These are phyloP conservation scores for Cladorrhinum sp. DNA, from an alignment of 2,329 filamentous ascomycete genomes.

Conservation along the genomic window DNA sequence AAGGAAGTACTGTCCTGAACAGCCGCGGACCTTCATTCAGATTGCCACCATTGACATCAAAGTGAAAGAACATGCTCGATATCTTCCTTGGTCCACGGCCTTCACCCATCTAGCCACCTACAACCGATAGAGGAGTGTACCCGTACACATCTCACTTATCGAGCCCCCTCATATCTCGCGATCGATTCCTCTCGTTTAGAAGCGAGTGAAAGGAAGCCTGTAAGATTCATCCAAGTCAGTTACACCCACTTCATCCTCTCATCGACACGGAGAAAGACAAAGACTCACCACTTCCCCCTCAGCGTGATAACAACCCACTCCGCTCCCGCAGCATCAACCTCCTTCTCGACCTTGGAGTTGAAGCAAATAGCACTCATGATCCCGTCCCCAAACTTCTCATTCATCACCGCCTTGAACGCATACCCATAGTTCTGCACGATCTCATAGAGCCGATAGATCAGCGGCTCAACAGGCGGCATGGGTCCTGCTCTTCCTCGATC, in stretches of 20 bases:
- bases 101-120: background rate
- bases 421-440: conserved; percentile 97
- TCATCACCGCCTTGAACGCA: conserved; percentile 90
- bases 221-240: conserved; percentile 9
- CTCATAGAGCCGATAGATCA: conserved; percentile 90
- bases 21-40: background rate
- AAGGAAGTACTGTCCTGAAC: background rate
- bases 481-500: conserved; percentile 76
- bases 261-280: background rate
- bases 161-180: background rate
- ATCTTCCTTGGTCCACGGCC: background rate
- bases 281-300: conserved; percentile 74
- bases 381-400: conserved; percentile 91
- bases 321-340: conserved; percentile 77
- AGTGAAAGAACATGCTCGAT: background rate
- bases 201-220: conserved; percentile 38
- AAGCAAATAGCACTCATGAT: conserved; percentile 98
- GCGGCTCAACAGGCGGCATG: conserved; percentile 79
- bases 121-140: background rate
- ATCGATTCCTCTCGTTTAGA: conserved; percentile 24
- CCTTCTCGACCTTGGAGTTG: conserved; percentile 88
- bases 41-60: background rate
- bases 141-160: background rate
- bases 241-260: background rate
- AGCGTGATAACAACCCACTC: conserved; percentile 83